phyloP scores from a whole-genome alignment of 1,284 basidiomycete species.

The Tremellales sp. region DNA sequence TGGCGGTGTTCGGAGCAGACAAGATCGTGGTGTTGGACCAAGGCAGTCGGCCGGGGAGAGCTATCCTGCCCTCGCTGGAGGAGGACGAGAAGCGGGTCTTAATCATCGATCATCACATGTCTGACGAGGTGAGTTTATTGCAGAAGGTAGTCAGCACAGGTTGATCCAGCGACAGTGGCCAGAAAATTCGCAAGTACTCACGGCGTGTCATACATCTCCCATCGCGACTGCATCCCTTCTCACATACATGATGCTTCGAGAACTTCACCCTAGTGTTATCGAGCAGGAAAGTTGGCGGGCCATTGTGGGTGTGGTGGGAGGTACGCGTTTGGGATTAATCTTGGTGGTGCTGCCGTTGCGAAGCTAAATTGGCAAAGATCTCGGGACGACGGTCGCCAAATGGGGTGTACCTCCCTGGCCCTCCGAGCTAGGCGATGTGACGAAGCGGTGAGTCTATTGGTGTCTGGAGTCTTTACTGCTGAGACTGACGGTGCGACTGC shows the following conservation, averaged over 20 bases:
- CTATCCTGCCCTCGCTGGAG: conserved; percentile 13
- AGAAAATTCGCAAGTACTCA: conserved; percentile 27
- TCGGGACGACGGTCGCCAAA: conserved; percentile 30
- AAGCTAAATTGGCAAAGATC: conserved; percentile 16
- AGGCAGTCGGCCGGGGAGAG: conserved; percentile 36
- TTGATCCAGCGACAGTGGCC: conserved; percentile 27
- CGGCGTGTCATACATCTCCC: conserved; percentile 35
- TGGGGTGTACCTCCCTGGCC: conserved; percentile 41
- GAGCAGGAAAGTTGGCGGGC: conserved; percentile 37
- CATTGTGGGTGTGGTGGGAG: conserved; percentile 37
- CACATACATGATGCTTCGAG: conserved; percentile 31
- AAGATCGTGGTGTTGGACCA: conserved; percentile 37
- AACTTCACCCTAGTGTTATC: conserved; percentile 26
- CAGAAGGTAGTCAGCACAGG: not conserved
- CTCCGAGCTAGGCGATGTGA: conserved; percentile 17
- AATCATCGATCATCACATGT: conserved; percentile 43
- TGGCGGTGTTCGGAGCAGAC: conserved; percentile 21
- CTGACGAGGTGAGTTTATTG: conserved; percentile 26
- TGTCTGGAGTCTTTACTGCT: not conserved
- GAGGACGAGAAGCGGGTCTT: conserved; percentile 19
- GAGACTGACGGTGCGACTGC: not conserved
- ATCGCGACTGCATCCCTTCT: conserved; percentile 39
- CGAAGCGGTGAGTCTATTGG: not conserved
- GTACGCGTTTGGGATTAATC: conserved; percentile 10
- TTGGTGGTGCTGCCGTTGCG: not conserved